Evolutionary conservation across 202 grass and related monocot species (phyloP).

Genomic region (Digitaria exilis): DNA sequence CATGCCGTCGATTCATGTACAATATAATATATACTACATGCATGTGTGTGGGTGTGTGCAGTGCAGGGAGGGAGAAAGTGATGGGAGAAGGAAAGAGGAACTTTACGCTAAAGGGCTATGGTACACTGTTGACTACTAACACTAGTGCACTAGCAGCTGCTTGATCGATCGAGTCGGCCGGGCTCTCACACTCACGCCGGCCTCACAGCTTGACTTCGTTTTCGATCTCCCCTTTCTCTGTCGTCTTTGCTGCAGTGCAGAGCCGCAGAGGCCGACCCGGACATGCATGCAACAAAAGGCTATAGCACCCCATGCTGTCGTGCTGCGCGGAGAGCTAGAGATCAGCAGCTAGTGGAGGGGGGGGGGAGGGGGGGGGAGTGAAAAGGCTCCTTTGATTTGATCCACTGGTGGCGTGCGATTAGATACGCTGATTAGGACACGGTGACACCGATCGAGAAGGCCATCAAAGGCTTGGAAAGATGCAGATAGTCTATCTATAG

Average conservation of each 20-base stretch:
- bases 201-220: neutral
- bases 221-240: neutral
- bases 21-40: neutral
- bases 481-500: neutral
- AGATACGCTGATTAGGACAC: constrained; percentile 59
- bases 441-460: constrained; percentile 33
- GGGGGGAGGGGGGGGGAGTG: too few species aligned
- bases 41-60: neutral
- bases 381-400: constrained; percentile 42
- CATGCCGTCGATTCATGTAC: neutral
- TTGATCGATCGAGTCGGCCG: neutral
- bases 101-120: constrained; percentile 26
- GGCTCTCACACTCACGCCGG: too few species aligned
- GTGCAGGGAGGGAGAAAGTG: neutral
- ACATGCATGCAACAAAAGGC: constrained; percentile 42
- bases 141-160: neutral
- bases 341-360: constrained; percentile 20
- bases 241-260: constrained; percentile 5
- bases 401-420: constrained; percentile 51
- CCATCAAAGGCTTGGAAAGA: constrained; percentile 9
- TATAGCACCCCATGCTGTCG: neutral
- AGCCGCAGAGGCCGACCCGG: neutral
- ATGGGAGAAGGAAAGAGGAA: neutral
- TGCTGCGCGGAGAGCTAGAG: constrained; percentile 36
- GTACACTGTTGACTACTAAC: constrained; percentile 15